Evolutionary conservation across 1,284 basidiomycete species (phyloP).

Genomic region (Melampsora abietis-canadensis): DNA sequence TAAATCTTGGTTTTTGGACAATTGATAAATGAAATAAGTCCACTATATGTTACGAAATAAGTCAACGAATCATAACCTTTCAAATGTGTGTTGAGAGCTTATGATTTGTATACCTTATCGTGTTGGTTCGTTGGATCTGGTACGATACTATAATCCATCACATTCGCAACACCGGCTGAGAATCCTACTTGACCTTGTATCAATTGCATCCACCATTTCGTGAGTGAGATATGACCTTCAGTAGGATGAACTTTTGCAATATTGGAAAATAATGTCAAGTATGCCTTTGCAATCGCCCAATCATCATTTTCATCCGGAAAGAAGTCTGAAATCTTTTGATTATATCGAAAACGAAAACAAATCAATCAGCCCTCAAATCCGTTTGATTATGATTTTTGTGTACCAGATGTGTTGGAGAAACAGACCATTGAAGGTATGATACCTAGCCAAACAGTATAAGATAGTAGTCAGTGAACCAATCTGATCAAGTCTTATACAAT

Average conservation of each 20-base stretch:
- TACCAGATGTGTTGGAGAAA: background rate
- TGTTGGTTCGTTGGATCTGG: conserved; percentile 40
- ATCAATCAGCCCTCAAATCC: background rate
- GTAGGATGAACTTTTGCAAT: conserved; percentile 37
- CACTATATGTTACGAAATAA: conserved; percentile 1
- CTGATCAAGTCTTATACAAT: background rate
- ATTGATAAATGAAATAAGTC: conserved; percentile 36
- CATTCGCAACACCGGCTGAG: conserved; percentile 31
- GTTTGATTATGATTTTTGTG: too few relatives aligned
- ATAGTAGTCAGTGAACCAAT: background rate
- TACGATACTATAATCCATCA: conserved; percentile 36
- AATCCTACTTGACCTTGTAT: conserved; percentile 35
- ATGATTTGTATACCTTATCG: conserved; percentile 9
- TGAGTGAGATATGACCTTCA: conserved; percentile 34
- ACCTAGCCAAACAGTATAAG: background rate
- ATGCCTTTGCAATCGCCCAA: conserved; percentile 41
- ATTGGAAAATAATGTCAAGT: conserved; percentile 21
- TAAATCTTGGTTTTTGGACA: conserved; percentile 38
- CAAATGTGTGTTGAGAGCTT: background rate
- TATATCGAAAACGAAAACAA: background rate
- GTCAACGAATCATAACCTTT: background rate
- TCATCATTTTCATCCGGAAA: conserved; percentile 35
- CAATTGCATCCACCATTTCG: conserved; percentile 38
- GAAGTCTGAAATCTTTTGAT: conserved; percentile 25
- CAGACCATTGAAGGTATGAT: conserved; percentile 40